phyloP scores from a whole-genome alignment of 192 early-diverging fungal genomes.

The Coemansia sp. region DNA sequence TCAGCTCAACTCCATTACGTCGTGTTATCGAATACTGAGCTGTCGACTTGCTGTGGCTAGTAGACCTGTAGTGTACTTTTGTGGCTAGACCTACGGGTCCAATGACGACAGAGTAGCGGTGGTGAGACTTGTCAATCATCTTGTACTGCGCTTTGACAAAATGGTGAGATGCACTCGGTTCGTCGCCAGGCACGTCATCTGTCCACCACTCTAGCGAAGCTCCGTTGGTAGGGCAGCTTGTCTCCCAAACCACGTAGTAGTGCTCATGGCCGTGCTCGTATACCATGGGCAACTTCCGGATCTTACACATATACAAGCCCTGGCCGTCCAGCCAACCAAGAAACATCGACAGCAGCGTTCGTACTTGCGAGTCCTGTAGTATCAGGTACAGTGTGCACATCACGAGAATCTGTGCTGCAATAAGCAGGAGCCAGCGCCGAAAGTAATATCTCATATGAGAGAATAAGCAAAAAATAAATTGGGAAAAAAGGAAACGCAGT shows the following conservation, averaged over 20 bases:
- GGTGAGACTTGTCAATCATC: constrained; percentile 31
- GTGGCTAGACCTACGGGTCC: constrained; percentile 25
- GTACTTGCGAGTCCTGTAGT: constrained; percentile 16
- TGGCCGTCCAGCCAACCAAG: constrained; percentile 27
- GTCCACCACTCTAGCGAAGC: constrained; percentile 47
- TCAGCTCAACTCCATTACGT: not conserved
- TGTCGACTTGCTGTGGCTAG: constrained; percentile 21
- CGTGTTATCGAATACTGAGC: constrained; percentile 26
- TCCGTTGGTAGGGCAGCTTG: constrained; percentile 23
- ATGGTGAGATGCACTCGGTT: not conserved
- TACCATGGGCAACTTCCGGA: constrained; percentile 39
- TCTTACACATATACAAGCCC: constrained; percentile 31
- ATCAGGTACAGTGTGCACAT: constrained; percentile 19
- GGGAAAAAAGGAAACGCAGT: not conserved
- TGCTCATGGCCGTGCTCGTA: constrained; percentile 45
- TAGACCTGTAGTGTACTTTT: constrained; percentile 31
- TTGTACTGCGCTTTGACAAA: constrained; percentile 32
- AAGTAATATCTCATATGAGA: constrained; percentile 28
- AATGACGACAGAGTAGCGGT: constrained; percentile 41
- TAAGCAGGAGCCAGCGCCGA: constrained; percentile 35
- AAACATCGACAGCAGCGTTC: constrained; percentile 14
- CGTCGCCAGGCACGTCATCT: not conserved
- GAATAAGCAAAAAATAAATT: not conserved
- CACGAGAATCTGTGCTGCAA: not conserved
- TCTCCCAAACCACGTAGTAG: constrained; percentile 56